Percentiles rank a stretch among this genome's conserved stretches.
Evolutionary conservation across 768 basidiomycete species (phyloP).

Genomic region (Hypsizygus marmoreus): DNA sequence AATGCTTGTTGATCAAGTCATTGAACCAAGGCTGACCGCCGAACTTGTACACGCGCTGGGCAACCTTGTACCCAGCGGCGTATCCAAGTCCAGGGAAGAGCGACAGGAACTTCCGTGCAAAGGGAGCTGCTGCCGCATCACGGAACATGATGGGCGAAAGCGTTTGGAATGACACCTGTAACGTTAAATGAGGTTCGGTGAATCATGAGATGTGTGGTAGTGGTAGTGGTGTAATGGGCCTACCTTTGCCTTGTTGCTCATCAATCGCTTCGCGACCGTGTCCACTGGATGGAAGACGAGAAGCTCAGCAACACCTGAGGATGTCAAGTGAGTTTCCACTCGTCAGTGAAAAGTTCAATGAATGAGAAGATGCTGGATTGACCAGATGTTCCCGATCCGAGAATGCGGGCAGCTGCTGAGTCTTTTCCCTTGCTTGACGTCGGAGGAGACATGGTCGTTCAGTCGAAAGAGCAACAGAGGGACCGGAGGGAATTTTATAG

Average conservation of each 20-base stretch:
- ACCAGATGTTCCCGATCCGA: constrained; percentile 95
- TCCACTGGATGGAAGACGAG: constrained; percentile 95
- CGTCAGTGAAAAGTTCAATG: constrained; percentile 1
- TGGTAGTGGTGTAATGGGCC: constrained; percentile 8
- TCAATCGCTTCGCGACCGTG: constrained; percentile 96
- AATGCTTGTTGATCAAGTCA: constrained; percentile 83
- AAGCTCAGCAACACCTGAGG: constrained; percentile 87
- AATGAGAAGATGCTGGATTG: constrained; percentile 21
- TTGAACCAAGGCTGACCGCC: constrained; percentile 98
- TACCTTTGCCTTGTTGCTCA: constrained; percentile 95
- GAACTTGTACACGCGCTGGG: constrained; percentile 96
- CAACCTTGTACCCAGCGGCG: constrained; percentile 96
- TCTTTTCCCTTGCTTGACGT: constrained; percentile 67
- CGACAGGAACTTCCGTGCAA: constrained; percentile 74
- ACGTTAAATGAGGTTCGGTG: too few relatives aligned
- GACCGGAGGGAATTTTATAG: constrained; percentile 6
- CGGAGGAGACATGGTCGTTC: constrained; percentile 41
- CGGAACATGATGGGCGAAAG: constrained; percentile 86
- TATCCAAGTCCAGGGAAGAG: constrained; percentile 99
- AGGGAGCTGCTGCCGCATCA: constrained; percentile 69
- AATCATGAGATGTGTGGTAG: too few relatives aligned
- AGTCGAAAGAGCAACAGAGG: constrained; percentile 8
- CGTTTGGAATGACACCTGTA: constrained; percentile 61
- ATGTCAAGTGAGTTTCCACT: constrained; percentile 4
- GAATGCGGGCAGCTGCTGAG: constrained; percentile 85